These are phyloP conservation scores for Wallacemonas sp. DNA, from an alignment of 208 protist genomes.

Conservation along the genomic window DNA sequence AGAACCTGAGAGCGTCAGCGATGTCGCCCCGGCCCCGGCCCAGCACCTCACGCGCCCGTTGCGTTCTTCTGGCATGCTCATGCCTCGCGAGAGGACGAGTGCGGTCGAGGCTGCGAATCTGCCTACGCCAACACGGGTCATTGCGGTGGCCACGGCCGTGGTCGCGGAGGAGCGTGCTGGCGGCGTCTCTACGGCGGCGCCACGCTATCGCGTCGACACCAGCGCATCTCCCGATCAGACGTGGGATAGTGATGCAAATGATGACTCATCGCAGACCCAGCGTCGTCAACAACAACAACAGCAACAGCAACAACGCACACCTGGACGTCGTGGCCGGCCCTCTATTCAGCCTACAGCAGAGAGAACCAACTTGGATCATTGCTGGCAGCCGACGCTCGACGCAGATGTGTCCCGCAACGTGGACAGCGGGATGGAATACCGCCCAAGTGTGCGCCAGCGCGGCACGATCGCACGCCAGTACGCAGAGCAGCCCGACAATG, in stretches of 20 bases:
- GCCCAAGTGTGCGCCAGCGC: not conserved
- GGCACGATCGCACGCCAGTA: constrained; percentile 1
- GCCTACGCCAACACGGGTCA: constrained; percentile 1
- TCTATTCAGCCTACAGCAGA: not conserved
- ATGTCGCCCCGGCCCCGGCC: no score
- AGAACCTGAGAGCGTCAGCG: no score
- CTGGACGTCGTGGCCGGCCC: constrained; percentile 3
- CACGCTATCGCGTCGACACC: no score
- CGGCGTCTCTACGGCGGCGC: no score
- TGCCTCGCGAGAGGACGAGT: no score
- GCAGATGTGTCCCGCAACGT: constrained; percentile 6
- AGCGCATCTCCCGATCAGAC: no score
- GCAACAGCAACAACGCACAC: not conserved
- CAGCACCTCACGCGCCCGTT: no score
- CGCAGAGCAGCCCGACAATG: constrained; percentile 22
- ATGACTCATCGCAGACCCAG: no score
- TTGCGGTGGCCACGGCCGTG: not conserved
- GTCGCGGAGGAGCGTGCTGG: not conserved
- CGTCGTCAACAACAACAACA: not conserved
- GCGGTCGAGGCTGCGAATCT: not conserved
- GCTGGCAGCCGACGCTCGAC: not conserved
- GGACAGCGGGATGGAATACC: constrained; percentile 6
- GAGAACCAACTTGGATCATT: not conserved
- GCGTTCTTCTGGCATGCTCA: no score
- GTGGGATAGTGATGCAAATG: no score